Evolutionary conservation across 805 yeast species (phyloP).

Genomic region (Saturnispora gosingensis): DNA sequence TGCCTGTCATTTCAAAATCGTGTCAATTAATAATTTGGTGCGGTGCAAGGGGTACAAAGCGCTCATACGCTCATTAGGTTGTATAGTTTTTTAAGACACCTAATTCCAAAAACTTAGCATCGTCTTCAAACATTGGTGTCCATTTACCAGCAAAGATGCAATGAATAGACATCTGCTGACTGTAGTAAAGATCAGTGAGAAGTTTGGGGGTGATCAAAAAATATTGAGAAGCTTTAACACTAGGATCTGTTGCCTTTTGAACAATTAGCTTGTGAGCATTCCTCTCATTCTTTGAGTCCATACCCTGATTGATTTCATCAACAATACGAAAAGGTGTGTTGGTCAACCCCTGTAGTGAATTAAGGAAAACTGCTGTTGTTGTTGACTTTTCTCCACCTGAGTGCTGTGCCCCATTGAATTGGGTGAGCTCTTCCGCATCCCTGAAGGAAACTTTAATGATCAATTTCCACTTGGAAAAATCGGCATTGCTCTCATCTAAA

Average conservation of each 20-base stretch:
- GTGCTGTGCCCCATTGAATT: slow-evolving; percentile 78
- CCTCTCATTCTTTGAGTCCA: slow-evolving; percentile 91
- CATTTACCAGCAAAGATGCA: slow-evolving; percentile 59
- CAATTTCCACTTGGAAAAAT: slow-evolving; percentile 69
- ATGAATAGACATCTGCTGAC: slow-evolving; percentile 72
- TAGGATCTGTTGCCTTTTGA: slow-evolving; percentile 57
- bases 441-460: slow-evolving; percentile 82
- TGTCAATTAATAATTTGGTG: neutral
- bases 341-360: slow-evolving; percentile 83
- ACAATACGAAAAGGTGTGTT: slow-evolving; percentile 89
- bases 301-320: slow-evolving; percentile 97
- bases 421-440: slow-evolving; percentile 58
- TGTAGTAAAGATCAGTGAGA: slow-evolving; percentile 67
- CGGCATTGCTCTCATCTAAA: slow-evolving; percentile 41
- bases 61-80: neutral
- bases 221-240: slow-evolving; percentile 50
- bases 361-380: slow-evolving; percentile 81
- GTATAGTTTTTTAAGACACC: slow-evolving; percentile 23
- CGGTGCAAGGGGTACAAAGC: slow-evolving; percentile 3
- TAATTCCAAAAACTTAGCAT: slow-evolving; percentile 21
- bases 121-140: slow-evolving; percentile 18
- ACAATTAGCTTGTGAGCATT: slow-evolving; percentile 80
- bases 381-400: slow-evolving; percentile 98
- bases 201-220: slow-evolving; percentile 90
- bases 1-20: slow-evolving; percentile 2